A percentile compares a stretch with the other conserved stretches of the same genome.
phyloP scores from a whole-genome alignment of 2,329 filamentous ascomycete species.

The Stagonosporopsis vannaccii region DNA sequence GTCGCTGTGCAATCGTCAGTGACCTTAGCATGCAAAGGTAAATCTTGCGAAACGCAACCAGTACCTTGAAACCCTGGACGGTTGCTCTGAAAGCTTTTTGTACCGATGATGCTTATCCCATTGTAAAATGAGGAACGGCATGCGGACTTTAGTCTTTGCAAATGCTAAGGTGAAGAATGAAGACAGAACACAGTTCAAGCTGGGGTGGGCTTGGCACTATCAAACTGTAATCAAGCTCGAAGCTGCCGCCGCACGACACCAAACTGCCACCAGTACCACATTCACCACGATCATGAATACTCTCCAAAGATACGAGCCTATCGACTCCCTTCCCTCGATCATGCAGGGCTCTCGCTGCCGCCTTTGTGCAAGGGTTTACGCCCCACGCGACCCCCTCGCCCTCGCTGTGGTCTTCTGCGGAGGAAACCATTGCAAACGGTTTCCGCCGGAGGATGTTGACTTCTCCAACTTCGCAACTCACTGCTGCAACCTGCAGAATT shows the following conservation, averaged over 20 bases:
- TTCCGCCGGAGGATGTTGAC: background rate
- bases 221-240: background rate
- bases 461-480: background rate
- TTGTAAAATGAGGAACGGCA: too few relatives aligned
- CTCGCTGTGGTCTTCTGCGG: background rate
- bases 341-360: background rate
- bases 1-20: too few relatives aligned
- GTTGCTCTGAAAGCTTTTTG: background rate
- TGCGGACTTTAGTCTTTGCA: background rate
- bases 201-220: slow-evolving; percentile 7
- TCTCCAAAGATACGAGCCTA: background rate
- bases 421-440: background rate
- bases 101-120: background rate
- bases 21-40: background rate
- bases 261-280: background rate
- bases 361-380: background rate
- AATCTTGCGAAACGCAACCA: background rate
- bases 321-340: background rate
- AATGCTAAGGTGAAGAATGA: background rate
- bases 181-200: background rate
- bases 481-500: background rate
- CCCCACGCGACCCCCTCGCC: background rate
- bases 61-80: background rate
- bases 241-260: background rate
- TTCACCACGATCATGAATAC: background rate